phyloP scores from a whole-genome alignment of 1,139 yeast species.

The Suhomyces terraborum region DNA sequence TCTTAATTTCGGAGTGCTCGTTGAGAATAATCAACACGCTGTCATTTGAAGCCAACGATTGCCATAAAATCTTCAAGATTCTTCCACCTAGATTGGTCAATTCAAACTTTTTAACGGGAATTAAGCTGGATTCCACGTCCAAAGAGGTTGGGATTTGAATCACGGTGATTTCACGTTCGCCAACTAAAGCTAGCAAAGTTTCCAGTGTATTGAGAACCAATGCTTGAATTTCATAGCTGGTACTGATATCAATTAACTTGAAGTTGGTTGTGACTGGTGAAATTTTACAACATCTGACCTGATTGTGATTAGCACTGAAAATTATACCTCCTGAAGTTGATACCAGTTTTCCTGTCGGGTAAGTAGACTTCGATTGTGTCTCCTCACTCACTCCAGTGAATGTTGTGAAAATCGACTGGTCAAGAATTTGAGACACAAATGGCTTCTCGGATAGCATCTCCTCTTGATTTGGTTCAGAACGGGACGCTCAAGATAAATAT shows the following conservation, averaged over 20 bases:
- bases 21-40: conserved; percentile 37
- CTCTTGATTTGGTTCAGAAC: background rate
- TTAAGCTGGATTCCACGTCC: background rate
- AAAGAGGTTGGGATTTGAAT: conserved; percentile 26
- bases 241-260: conserved; percentile 17
- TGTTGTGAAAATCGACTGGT: conserved; percentile 11
- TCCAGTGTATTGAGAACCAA: conserved; percentile 35
- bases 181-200: conserved; percentile 37
- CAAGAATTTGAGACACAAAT: conserved; percentile 10
- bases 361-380: background rate
- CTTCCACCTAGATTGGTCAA: conserved; percentile 21
- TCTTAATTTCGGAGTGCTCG: conserved; percentile 24
- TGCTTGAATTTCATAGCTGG: conserved; percentile 24
- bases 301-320: conserved; percentile 32
- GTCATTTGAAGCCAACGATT: conserved; percentile 29
- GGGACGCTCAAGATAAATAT: no score
- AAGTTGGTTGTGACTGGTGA: conserved; percentile 27
- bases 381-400: background rate
- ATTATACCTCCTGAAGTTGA: conserved; percentile 30
- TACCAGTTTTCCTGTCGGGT: conserved; percentile 9
- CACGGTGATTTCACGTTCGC: conserved; percentile 28
- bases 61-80: conserved; percentile 38
- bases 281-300: conserved; percentile 33
- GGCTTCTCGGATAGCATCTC: conserved; percentile 1
- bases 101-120: conserved; percentile 21